Base-by-base conservation (phyloP, 2,329 filamentous ascomycete species). In the Sclerotinia spermophila region DNA sequence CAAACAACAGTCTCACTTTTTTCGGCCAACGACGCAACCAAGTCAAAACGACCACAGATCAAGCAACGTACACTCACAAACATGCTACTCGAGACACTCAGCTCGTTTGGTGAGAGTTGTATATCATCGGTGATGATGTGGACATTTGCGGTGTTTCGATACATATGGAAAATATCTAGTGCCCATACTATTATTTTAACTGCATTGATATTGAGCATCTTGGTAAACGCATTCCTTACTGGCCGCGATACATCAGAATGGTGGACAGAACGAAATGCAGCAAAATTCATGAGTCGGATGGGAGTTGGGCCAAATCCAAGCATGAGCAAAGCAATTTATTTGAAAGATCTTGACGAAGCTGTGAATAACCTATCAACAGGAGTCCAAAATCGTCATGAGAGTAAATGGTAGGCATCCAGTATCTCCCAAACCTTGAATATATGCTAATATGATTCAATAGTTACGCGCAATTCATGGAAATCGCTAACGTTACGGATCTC, bases 261-360 rank as follows among this genome's bases (percentile, higher is more conserved):
- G 94, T 97, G 92, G 91, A 86, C 87, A 60, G 95, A 98, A 81
- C 88, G 93, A 71, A 90, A 88, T 72, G 93, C 94, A 1, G 87
- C 86, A 24, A 89, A 85, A 55, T 97, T 95, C 80, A 96, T 99
- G 93, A 84, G 84, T 45, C 86, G 90, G 19, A 82, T 98, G 21
- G 95, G 95, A 15, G 89, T 98, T 11, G 86, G 87, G 4, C 93
- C 94, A 11, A 91, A 96, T 75, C 81, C 86, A 30, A 86, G 91
- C 73, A 95, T 97, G 92, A 92, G 91, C 81, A 93, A 91, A 80
- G 89, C 92, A 13, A 88, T 99, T 38, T 97, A 96, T 79, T 82
- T 97, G 70, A 85, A 85, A 67, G 95, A 98, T 79, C 84, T 98
- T 65, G 90, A 94, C 71, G 87, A 91, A 73, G 88, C 87, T 33